A percentile compares a stretch with the other conserved stretches of the same genome.
These are phyloP conservation scores for Eucalyptus polybractea DNA, from an alignment of 345 rosid genomes.

Conservation along the genomic window DNA sequence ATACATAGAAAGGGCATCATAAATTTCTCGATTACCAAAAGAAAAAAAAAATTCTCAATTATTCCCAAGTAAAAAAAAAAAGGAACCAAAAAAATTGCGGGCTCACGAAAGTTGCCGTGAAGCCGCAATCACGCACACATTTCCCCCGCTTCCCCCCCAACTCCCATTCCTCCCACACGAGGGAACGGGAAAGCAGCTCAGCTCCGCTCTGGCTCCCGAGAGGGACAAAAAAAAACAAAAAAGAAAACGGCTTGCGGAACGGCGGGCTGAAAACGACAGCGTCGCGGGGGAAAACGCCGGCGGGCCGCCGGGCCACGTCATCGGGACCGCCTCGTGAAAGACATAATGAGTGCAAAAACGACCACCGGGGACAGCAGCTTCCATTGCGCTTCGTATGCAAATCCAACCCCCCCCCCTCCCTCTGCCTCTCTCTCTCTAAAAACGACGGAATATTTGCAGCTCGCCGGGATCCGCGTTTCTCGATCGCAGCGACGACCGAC, in stretches of 20 bases:
- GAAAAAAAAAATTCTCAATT: neutral
- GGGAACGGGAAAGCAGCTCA: neutral
- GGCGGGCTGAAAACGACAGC: neutral
- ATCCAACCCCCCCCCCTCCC: too few species aligned
- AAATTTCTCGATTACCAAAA: neutral
- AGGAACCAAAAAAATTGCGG: neutral
- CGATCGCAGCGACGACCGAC: conserved; percentile 19
- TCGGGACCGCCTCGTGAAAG: neutral
- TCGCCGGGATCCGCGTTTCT: conserved; percentile 46
- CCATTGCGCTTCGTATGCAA: neutral
- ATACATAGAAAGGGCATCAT: neutral
- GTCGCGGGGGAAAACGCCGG: neutral
- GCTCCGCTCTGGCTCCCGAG: neutral
- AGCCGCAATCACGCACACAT: neutral
- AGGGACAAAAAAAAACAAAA: neutral
- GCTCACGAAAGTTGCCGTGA: neutral
- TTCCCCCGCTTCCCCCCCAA: neutral
- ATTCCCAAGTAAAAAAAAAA: neutral
- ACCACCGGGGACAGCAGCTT: neutral
- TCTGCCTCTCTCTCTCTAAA: neutral
- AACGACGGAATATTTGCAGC: conserved; percentile 21
- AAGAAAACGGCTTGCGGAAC: too few species aligned
- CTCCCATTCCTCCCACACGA: neutral
- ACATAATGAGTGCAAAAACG: neutral
- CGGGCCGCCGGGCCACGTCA: neutral